phyloP scores from a whole-genome alignment of 352 stramenopile species.

The Phytophthora nicotianae region DNA sequence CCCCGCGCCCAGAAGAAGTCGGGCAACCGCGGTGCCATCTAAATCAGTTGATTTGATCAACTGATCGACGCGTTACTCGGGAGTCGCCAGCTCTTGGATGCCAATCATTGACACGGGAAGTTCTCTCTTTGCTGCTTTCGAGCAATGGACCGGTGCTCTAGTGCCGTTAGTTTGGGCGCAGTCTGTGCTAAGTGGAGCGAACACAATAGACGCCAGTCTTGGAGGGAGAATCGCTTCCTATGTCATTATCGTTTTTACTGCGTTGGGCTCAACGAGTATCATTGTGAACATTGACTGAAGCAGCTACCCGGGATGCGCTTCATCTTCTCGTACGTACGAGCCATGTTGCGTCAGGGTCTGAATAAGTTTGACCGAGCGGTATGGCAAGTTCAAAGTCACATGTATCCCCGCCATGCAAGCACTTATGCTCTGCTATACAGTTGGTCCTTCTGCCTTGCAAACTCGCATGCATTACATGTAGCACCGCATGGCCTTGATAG shows the following conservation, averaged over 20 bases:
- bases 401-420: no score
- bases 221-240: conserved; percentile 35
- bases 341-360: no score
- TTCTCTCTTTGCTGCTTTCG: conserved; percentile 34
- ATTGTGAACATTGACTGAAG: background rate
- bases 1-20: conserved; percentile 88
- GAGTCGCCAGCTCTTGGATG: conserved; percentile 42
- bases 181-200: conserved; percentile 33
- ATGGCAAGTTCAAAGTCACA: no score
- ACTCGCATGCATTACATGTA: no score
- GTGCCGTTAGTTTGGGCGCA: conserved; percentile 37
- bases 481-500: background rate
- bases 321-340: no score
- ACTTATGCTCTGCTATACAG: no score
- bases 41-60: conserved; percentile 48
- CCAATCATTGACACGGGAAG: conserved; percentile 42
- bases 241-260: conserved; percentile 16
- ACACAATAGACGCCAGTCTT: conserved; percentile 43
- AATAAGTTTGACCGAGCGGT: no score
- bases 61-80: conserved; percentile 29
- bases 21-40: conserved; percentile 89
- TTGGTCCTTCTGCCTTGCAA: no score
- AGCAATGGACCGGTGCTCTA: conserved; percentile 28
- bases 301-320: no score
- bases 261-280: background rate